phyloP scores from a whole-genome alignment of 2,329 filamentous ascomycete species.

The Cephalotrichum gorgonifer region DNA sequence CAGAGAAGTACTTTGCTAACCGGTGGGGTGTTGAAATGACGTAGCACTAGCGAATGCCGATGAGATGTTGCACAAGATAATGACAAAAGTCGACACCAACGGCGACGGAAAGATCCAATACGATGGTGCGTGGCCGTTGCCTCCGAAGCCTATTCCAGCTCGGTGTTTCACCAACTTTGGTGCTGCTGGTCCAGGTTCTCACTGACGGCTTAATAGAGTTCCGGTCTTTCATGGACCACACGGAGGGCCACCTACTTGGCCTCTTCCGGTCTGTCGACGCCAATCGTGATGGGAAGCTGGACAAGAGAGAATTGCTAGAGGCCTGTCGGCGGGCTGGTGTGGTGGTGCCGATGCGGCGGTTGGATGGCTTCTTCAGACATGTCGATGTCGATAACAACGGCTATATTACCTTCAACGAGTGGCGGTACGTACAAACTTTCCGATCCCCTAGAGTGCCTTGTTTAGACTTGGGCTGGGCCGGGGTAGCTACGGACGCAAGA shows the following conservation, averaged over 20 bases:
- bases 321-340: slow-evolving; percentile 75
- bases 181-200: no score
- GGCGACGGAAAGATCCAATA: slow-evolving; percentile 86
- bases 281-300: slow-evolving; percentile 75
- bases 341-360: slow-evolving; percentile 62
- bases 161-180: not conserved
- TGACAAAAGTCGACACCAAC: slow-evolving; percentile 75
- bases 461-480: no score
- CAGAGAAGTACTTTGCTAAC: not conserved
- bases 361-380: slow-evolving; percentile 79
- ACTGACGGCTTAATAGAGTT: slow-evolving; percentile 54
- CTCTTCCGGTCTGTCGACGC: slow-evolving; percentile 83
- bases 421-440: slow-evolving; percentile 61
- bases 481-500: no score
- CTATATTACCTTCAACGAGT: slow-evolving; percentile 83
- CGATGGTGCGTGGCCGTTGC: slow-evolving; percentile 51
- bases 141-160: not conserved
- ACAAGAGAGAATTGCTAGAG: slow-evolving; percentile 69
- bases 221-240: slow-evolving; percentile 73
- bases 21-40: not conserved
- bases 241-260: slow-evolving; percentile 70
- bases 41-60: slow-evolving; percentile 81
- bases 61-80: slow-evolving; percentile 68
- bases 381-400: slow-evolving; percentile 87
- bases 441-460: no score